A percentile compares a stretch with the other conserved stretches of the same genome.
Conservation (phyloP, 345 rosid species). For the Camelina neglecta region DNA sequence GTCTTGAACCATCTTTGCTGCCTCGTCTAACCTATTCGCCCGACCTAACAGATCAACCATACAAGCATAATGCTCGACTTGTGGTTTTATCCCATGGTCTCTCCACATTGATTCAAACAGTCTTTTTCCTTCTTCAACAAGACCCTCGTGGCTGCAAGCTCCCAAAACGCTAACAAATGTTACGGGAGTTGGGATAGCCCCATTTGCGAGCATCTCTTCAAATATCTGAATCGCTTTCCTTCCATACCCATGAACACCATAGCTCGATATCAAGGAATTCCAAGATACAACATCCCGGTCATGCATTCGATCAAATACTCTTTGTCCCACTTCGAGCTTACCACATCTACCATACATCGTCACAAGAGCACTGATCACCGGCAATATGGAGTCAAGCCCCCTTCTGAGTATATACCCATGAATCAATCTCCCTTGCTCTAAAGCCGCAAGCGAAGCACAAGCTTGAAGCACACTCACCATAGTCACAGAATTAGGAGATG, state of each 20-base stretch:
- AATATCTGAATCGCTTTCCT: slow-evolving; percentile 67
- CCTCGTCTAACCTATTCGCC: slow-evolving; percentile 83
- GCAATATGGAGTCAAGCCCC: slow-evolving; percentile 75
- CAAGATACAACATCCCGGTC: slow-evolving; percentile 80
- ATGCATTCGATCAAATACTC: slow-evolving; percentile 68
- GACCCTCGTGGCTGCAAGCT: slow-evolving; percentile 95
- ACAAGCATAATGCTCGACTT: slow-evolving; percentile 89
- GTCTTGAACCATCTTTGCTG: slow-evolving; percentile 65
- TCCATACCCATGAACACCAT: slow-evolving; percentile 88
- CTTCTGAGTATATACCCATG: slow-evolving; percentile 80
- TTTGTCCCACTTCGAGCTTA: slow-evolving; percentile 65
- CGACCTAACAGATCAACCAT: slow-evolving; percentile 98
- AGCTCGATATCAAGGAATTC: slow-evolving; percentile 84
- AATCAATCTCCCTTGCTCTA: slow-evolving; percentile 79
- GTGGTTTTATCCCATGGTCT: slow-evolving; percentile 64
- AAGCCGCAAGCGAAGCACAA: slow-evolving; percentile 83
- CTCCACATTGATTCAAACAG: slow-evolving; percentile 64
- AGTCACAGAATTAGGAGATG: slow-evolving; percentile 71
- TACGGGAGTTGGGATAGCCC: slow-evolving; percentile 67
- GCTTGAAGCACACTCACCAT: slow-evolving; percentile 96
- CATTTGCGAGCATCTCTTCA: slow-evolving; percentile 63
- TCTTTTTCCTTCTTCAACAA: slow-evolving; percentile 78
- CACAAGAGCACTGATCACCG: slow-evolving; percentile 77
- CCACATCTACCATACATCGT: slow-evolving; percentile 89
- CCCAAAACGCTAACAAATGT: slow-evolving; percentile 79